A percentile compares a stretch with the other conserved stretches of the same genome.
phyloP scores from a whole-genome alignment of 495 filamentous ascomycete genomes.

The Penicillium manginii region DNA sequence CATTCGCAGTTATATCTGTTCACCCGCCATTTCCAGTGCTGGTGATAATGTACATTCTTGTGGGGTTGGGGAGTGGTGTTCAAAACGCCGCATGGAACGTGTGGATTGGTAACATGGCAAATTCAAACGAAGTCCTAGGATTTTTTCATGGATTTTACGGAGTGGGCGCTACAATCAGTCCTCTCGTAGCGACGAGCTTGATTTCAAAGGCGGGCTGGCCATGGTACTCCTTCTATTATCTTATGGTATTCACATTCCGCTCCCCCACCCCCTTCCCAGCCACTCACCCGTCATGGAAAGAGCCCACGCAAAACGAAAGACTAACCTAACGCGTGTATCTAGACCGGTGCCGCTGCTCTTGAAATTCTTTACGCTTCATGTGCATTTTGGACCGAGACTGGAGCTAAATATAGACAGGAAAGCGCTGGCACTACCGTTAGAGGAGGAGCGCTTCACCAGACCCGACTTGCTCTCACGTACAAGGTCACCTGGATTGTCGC shows the following conservation, averaged over 20 bases:
- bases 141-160: slow-evolving; percentile 62
- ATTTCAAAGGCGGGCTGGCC: slow-evolving; percentile 50
- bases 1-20: slow-evolving; percentile 56
- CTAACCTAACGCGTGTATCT: background rate
- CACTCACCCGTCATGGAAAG: background rate
- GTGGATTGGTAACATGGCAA: slow-evolving; percentile 60
- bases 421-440: slow-evolving; percentile 20
- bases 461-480: slow-evolving; percentile 47
- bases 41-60: slow-evolving; percentile 55
- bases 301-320: background rate
- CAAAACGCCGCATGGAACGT: slow-evolving; percentile 65
- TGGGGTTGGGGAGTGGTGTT: slow-evolving; percentile 61
- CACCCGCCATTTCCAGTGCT: slow-evolving; percentile 63
- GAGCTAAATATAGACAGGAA: slow-evolving; percentile 30
- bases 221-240: slow-evolving; percentile 65
- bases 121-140: slow-evolving; percentile 59
- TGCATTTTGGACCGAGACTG: slow-evolving; percentile 64
- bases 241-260: slow-evolving; percentile 45
- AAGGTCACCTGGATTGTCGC: slow-evolving; percentile 71
- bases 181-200: slow-evolving; percentile 58
- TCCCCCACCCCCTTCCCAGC: background rate
- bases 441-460: slow-evolving; percentile 54
- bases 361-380: slow-evolving; percentile 54
- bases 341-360: slow-evolving; percentile 61
- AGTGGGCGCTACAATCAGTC: slow-evolving; percentile 57